Conservation (phyloP, 1,284 basidiomycete genomes). For the Porphyrellus sp. region DNA sequence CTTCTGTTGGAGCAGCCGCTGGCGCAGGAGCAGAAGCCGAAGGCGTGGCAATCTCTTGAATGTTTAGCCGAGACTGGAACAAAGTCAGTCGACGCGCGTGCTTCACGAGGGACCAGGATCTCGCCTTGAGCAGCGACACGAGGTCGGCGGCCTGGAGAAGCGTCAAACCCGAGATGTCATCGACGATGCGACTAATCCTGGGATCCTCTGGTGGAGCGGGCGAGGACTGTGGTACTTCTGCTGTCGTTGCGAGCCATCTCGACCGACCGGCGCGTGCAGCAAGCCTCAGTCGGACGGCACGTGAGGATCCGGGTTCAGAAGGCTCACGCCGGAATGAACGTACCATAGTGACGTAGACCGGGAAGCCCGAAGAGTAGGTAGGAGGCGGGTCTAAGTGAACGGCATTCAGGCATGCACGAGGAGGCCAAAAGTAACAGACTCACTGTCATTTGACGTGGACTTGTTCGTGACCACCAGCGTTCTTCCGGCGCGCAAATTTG, state of each 20-base stretch:
- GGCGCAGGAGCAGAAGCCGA: conserved; percentile 64
- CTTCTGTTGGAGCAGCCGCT: conserved; percentile 49
- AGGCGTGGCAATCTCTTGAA: conserved; percentile 96
- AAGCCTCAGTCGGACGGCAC: conserved; percentile 9
- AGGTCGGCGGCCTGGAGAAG: conserved; percentile 97
- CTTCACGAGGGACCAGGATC: conserved; percentile 8
- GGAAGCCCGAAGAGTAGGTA: conserved; percentile 17
- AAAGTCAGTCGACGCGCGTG: not conserved
- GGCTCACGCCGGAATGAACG: not conserved
- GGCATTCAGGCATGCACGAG: not conserved
- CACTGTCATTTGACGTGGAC: conserved; percentile 23
- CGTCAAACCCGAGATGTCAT: conserved; percentile 89
- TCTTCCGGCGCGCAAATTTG: conserved; percentile 19
- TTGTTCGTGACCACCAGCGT: not conserved
- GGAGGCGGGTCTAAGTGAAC: conserved; percentile 19
- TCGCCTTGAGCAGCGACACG: conserved; percentile 87
- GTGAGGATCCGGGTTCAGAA: not conserved
- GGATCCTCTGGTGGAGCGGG: conserved; percentile 54
- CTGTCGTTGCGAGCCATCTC: conserved; percentile 48
- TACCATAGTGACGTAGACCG: conserved; percentile 22
- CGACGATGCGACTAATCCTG: conserved; percentile 82
- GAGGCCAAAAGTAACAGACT: conserved; percentile 7
- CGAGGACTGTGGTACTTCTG: conserved; percentile 42
- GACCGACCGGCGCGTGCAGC: conserved; percentile 28
- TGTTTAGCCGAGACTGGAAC: conserved; percentile 84